These are phyloP conservation scores for Auricularia sp. DNA, from an alignment of 768 basidiomycete species.

Conservation along the genomic window DNA sequence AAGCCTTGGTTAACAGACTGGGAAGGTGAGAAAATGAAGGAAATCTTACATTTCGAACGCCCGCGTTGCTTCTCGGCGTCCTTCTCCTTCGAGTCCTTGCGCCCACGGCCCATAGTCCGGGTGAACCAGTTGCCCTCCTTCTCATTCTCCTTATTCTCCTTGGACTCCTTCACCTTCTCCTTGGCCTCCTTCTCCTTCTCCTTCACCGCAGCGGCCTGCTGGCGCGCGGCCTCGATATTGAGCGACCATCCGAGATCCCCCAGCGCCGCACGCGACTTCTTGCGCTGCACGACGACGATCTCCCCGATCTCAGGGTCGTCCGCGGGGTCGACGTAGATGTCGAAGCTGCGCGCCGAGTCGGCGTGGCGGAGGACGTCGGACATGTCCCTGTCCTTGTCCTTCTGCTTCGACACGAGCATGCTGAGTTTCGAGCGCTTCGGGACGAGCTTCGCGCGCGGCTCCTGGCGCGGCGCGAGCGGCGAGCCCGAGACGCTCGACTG, in stretches of 20 bases:
- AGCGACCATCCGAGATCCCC: slow-evolving; percentile 46
- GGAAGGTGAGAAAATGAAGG: no score
- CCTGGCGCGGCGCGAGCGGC: slow-evolving; percentile 19
- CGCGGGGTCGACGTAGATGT: slow-evolving; percentile 60
- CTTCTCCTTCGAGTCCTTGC: slow-evolving; percentile 65
- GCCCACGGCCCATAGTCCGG: slow-evolving; percentile 54
- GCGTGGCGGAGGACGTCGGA: slow-evolving; percentile 45
- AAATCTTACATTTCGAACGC: slow-evolving; percentile 8
- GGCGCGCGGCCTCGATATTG: slow-evolving; percentile 33
- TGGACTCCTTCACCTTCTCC: slow-evolving; percentile 15
- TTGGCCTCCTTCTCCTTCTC: slow-evolving; percentile 29
- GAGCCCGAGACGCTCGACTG: slow-evolving; percentile 29
- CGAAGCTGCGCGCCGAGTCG: slow-evolving; percentile 24
- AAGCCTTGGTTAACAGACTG: no score
- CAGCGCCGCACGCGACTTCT: slow-evolving; percentile 52
- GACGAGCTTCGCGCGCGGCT: slow-evolving; percentile 40
- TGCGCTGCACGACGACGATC: slow-evolving; percentile 67
- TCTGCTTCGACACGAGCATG: slow-evolving; percentile 24
- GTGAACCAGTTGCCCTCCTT: slow-evolving; percentile 66
- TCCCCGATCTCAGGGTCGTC: slow-evolving; percentile 59
- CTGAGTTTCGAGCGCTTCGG: slow-evolving; percentile 65
- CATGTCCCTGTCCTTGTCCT: slow-evolving; percentile 27
- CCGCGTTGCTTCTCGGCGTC: slow-evolving; percentile 25
- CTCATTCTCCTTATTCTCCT: slow-evolving; percentile 32
- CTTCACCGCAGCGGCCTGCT: slow-evolving; percentile 20